Base-by-base conservation (phyloP, 192 early-diverging fungal species). In the Coemansia sp. region DNA sequence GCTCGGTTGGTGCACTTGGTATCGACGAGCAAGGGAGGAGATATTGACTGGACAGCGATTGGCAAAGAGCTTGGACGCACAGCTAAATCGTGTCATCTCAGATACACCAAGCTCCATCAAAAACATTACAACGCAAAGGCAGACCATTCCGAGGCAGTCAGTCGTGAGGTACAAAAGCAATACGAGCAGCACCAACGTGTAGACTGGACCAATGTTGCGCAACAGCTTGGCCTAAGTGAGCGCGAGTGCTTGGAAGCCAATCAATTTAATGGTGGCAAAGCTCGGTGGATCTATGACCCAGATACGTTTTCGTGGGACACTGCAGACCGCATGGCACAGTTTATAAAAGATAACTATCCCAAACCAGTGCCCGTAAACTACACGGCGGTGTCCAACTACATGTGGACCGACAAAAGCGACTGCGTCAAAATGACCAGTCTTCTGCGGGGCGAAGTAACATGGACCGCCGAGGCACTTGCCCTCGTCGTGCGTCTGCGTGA, bases 351-450 rank as follows among this genome's bases (percentile, higher is more conserved):
- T 8, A 47, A 56, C 43, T 68, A 68, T 52, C 66, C 59, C 1
- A 9, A 45, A 14, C 66, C 66, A 2, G 7, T 47, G n/a, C 39
- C 54, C 2, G 41, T 39, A 8, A 68, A 62, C 45, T 62, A 48
- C 27, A n/a, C 24, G 10, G 60, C 67, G 3, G 60, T 69, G 23
- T 69, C 67, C 1, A 69, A 69, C 52, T 69, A 62, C 22, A 45
- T 69, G 67, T 69, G 67, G 67, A 56, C 57, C 7, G 24, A 56
- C 12, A 32, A 26, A 3, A 32, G 57, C 3, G 67, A 69, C 60
- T 62, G 67, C 32, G 22, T 45, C 14, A 41, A 19, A 20, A 62
- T 69, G 54, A 16, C 35, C 18, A 48, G 27, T 23, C 3, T 62
- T 54, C 19, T 62, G n/a, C 8, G 18, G 2, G 67, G 67, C 16